Conservation (phyloP, 139 green algal species). For the Coccomyxa sp. region DNA sequence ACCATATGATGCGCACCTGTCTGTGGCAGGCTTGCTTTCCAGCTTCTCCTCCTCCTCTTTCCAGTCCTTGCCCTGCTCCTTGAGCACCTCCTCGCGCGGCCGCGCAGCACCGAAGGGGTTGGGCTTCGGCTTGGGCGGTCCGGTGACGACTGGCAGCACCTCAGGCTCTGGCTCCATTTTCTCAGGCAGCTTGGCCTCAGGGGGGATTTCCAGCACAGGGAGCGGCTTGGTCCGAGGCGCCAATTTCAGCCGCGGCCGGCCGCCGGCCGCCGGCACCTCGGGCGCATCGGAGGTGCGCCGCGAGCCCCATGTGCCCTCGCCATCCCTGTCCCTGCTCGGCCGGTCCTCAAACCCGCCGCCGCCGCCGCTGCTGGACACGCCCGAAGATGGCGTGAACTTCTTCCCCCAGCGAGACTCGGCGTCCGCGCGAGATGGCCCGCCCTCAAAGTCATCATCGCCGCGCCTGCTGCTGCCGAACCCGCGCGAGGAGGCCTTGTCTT, state of each 20-base stretch:
- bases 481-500: not conserved
- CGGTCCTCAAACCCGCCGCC: conserved; percentile 7
- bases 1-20: not conserved
- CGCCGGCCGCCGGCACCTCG: conserved; percentile 1
- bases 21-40: not conserved
- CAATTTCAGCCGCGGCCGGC: conserved; percentile 44
- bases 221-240: conserved; percentile 48
- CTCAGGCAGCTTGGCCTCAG: not conserved
- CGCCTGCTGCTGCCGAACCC: not conserved
- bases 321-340: conserved; percentile 11
- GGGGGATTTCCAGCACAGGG: not conserved
- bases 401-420: conserved; percentile 65
- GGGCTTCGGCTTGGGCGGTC: conserved; percentile 13
- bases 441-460: not conserved
- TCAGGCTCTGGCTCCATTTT: not conserved
- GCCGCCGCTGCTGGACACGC: conserved; percentile 9
- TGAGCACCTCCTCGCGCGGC: conserved; percentile 85
- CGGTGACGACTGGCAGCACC: not conserved
- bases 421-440: conserved; percentile 55
- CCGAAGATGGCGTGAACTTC: conserved; percentile 38
- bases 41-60: not conserved
- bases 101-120: conserved; percentile 81
- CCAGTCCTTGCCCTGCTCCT: conserved; percentile 54
- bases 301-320: conserved; percentile 1
- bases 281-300: not conserved